These are phyloP conservation scores for Candida anglica DNA, from an alignment of 805 yeast genomes.

Conservation along the genomic window DNA sequence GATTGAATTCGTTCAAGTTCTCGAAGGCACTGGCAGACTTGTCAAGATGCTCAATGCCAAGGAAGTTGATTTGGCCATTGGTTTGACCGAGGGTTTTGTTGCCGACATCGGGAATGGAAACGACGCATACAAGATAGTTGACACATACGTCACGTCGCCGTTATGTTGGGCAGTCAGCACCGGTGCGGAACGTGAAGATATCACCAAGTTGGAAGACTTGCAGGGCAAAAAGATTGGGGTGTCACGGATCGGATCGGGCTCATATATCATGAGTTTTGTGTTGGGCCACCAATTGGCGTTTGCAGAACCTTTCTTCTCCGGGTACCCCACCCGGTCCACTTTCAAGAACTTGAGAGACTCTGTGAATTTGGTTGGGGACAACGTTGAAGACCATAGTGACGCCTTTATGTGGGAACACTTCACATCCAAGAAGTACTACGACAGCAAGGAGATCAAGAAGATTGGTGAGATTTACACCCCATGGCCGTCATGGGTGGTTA, in stretches of 20 bases:
- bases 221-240: constrained; percentile 69
- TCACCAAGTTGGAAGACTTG: constrained; percentile 49
- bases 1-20: constrained; percentile 63
- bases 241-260: constrained; percentile 85
- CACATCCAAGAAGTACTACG: constrained; percentile 83
- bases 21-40: constrained; percentile 86
- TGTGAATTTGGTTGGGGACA: constrained; percentile 52
- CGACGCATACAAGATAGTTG: constrained; percentile 60
- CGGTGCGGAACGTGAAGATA: constrained; percentile 57
- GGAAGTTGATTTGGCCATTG: constrained; percentile 77
- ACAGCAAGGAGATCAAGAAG: constrained; percentile 69
- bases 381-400: constrained; percentile 51
- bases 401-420: constrained; percentile 97
- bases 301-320: constrained; percentile 44
- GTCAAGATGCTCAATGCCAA: constrained; percentile 64
- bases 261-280: constrained; percentile 87
- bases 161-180: constrained; percentile 89
- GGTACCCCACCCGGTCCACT: constrained; percentile 57
- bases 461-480: constrained; percentile 92
- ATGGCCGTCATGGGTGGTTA: constrained; percentile 94
- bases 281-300: constrained; percentile 62
- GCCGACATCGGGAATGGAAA: constrained; percentile 76
- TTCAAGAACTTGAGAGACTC: constrained; percentile 77
- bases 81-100: constrained; percentile 87
- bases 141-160: constrained; percentile 83